A percentile compares a stretch with the other conserved stretches of the same genome.
Conservation (phyloP, 1,284 basidiomycete species). For the Microbotryum silenes-acaulis region DNA sequence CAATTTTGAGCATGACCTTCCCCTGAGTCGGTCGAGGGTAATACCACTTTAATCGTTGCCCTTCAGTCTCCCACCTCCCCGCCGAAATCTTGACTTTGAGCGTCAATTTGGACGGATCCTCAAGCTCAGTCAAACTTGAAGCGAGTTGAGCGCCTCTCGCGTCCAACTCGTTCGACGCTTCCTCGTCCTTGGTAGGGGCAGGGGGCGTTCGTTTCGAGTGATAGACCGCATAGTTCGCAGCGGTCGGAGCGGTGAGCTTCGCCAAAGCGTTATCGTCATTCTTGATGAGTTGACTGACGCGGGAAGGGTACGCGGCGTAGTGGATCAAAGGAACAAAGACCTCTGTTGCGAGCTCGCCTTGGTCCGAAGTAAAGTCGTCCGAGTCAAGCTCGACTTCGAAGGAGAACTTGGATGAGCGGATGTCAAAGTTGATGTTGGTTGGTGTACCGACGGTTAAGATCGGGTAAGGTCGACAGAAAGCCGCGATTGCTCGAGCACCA, state of each 20-base stretch:
- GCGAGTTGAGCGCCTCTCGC: neutral
- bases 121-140: neutral
- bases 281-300: constrained; percentile 20
- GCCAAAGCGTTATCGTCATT: constrained; percentile 6
- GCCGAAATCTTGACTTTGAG: constrained; percentile 53
- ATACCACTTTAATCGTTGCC: constrained; percentile 72
- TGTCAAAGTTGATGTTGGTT: constrained; percentile 61
- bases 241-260: constrained; percentile 1
- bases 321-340: constrained; percentile 37
- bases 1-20: constrained; percentile 33
- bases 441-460: constrained; percentile 59
- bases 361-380: constrained; percentile 36
- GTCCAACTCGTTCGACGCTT: constrained; percentile 6
- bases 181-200: neutral
- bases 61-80: constrained; percentile 61
- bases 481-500: constrained; percentile 64
- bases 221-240: neutral
- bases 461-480: constrained; percentile 76
- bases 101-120: constrained; percentile 34
- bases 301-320: constrained; percentile 39
- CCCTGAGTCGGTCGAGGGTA: constrained; percentile 56
- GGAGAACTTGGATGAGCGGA: constrained; percentile 60
- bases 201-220: neutral
- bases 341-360: constrained; percentile 39
- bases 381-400: constrained; percentile 55